Conservation (phyloP, 805 yeast species). For the Schwanniomyces yamadae region DNA sequence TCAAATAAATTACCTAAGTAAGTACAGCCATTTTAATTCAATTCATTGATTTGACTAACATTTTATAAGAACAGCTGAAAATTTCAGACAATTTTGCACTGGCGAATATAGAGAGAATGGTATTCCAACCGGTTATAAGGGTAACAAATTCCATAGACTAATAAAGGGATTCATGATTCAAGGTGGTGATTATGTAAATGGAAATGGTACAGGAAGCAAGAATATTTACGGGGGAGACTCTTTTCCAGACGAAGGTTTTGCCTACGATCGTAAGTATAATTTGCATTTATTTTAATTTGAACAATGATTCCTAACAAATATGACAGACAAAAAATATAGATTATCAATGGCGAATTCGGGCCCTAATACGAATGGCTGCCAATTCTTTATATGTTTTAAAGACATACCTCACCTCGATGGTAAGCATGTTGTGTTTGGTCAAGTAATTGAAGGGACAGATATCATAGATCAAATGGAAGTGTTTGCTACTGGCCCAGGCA, state of each 20-base stretch:
- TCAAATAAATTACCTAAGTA: constrained; percentile 38
- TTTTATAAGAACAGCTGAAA: constrained; percentile 39
- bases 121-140: constrained; percentile 46
- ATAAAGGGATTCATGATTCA: constrained; percentile 45
- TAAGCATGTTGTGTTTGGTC: constrained; percentile 94
- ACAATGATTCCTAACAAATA: constrained; percentile 4
- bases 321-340: constrained; percentile 21
- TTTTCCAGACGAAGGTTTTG: constrained; percentile 47
- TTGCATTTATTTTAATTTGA: neutral
- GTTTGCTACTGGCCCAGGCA: constrained; percentile 7
- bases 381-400: constrained; percentile 83
- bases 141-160: constrained; percentile 36
- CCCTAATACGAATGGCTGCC: constrained; percentile 94
- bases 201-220: constrained; percentile 45
- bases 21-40: constrained; percentile 5
- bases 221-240: constrained; percentile 39
- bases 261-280: constrained; percentile 19
- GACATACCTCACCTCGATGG: constrained; percentile 90
- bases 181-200: constrained; percentile 47
- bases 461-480: constrained; percentile 52
- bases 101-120: constrained; percentile 43
- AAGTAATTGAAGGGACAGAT: constrained; percentile 81
- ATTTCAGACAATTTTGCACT: constrained; percentile 53
- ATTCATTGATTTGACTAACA: constrained; percentile 9
- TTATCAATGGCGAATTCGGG: constrained; percentile 58